These are phyloP conservation scores for Withania somnifera DNA, from an alignment of 305 asterid genomes.

Conservation along the genomic window DNA sequence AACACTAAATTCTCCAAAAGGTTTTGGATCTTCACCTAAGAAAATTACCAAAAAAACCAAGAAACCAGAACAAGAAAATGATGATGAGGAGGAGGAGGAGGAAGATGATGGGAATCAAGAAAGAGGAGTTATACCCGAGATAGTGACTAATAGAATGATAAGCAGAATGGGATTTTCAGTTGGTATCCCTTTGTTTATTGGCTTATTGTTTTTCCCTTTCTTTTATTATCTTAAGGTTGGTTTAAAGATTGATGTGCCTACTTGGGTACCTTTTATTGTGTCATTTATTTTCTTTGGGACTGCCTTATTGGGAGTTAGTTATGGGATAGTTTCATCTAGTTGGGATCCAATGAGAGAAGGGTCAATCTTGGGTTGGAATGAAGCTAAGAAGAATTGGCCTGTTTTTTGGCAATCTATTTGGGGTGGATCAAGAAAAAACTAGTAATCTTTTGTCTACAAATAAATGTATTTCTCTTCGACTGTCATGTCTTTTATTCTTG, in stretches of 20 bases:
- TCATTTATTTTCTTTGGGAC: constrained; percentile 82
- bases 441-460: constrained; percentile 1
- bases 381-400: constrained; percentile 91
- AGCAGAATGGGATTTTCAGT: constrained; percentile 64
- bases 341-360: constrained; percentile 98
- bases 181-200: constrained; percentile 71
- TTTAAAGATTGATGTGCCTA: constrained; percentile 75
- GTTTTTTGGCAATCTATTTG: constrained; percentile 82
- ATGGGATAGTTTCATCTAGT: constrained; percentile 92
- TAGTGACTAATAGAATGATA: constrained; percentile 89
- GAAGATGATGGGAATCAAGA: constrained; percentile 36
- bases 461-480: neutral
- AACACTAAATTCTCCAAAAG: constrained; percentile 67
- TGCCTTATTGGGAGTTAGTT: constrained; percentile 75
- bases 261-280: constrained; percentile 79
- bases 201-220: constrained; percentile 74
- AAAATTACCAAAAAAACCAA: constrained; percentile 28
- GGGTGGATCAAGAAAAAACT: constrained; percentile 45
- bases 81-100: constrained; percentile 29
- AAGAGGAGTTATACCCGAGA: constrained; percentile 71
- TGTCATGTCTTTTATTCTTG: neutral
- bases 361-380: constrained; percentile 80
- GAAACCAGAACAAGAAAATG: constrained; percentile 31
- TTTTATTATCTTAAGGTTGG: constrained; percentile 80
- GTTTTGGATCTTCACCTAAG: constrained; percentile 61